These are phyloP conservation scores for Penicillium griseofulvum DNA, from an alignment of 2,329 filamentous ascomycete species.

Conservation along the genomic window DNA sequence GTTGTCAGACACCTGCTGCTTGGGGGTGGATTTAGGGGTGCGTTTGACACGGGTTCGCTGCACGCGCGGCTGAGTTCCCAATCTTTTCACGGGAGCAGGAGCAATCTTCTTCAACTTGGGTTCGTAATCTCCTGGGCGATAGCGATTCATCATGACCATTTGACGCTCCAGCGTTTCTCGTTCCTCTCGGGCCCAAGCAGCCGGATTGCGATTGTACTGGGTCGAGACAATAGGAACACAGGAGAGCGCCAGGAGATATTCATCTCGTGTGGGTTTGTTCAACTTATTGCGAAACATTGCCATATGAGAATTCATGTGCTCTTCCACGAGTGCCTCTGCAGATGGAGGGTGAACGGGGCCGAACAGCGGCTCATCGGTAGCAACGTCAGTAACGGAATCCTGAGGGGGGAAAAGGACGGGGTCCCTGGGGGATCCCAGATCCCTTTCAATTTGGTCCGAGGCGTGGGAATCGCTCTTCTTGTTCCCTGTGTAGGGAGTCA, in stretches of 20 bases:
- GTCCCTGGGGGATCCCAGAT: slow-evolving; percentile 34
- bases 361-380: slow-evolving; percentile 43
- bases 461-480: slow-evolving; percentile 39
- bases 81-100: slow-evolving; percentile 37
- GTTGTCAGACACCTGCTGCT: slow-evolving; percentile 38
- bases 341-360: slow-evolving; percentile 32
- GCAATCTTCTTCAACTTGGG: slow-evolving; percentile 42
- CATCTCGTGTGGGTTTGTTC: slow-evolving; percentile 45
- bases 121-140: slow-evolving; percentile 30
- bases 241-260: slow-evolving; percentile 45
- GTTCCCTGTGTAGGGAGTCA: slow-evolving; percentile 44
- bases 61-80: slow-evolving; percentile 26
- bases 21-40: slow-evolving; percentile 43
- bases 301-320: slow-evolving; percentile 45
- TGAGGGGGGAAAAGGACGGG: slow-evolving; percentile 45
- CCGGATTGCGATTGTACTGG: slow-evolving; percentile 46
- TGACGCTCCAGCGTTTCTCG: slow-evolving; percentile 43
- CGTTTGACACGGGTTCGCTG: slow-evolving; percentile 37
- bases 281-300: slow-evolving; percentile 41
- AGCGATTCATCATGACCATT: slow-evolving; percentile 41
- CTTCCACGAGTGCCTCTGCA: slow-evolving; percentile 41
- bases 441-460: slow-evolving; percentile 35
- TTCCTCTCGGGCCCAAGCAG: slow-evolving; percentile 43
- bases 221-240: slow-evolving; percentile 44
- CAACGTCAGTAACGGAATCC: slow-evolving; percentile 32